phyloP scores from a whole-genome alignment of 1,139 yeast genomes.

The Zygoascus hellenicus region DNA sequence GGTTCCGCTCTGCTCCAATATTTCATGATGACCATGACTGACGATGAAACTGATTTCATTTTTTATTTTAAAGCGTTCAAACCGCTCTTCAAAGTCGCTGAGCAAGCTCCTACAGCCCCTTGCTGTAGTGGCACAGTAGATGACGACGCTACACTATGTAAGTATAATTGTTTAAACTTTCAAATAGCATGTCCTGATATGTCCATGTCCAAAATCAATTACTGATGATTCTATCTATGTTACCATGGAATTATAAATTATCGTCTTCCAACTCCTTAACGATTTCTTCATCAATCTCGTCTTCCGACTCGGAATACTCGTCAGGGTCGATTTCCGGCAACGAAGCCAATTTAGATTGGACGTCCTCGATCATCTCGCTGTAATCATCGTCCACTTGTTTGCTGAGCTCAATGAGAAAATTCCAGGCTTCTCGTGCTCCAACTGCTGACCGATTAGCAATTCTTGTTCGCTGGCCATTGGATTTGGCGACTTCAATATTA shows the following conservation, averaged over 20 bases:
- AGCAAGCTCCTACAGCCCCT: no score
- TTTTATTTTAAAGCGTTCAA: no score
- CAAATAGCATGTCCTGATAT: neutral
- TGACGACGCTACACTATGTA: no score
- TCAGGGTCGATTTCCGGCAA: conserved; percentile 34
- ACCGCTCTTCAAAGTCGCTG: no score
- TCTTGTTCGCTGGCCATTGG: conserved; percentile 14
- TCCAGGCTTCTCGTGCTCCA: conserved; percentile 32
- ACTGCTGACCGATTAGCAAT: conserved; percentile 27
- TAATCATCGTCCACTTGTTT: conserved; percentile 25
- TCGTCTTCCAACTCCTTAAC: conserved; percentile 18
- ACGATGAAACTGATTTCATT: no score
- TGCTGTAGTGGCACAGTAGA: no score
- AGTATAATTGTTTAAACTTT: no score
- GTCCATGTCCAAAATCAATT: neutral
- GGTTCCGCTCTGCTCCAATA: no score
- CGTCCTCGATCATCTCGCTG: conserved; percentile 29
- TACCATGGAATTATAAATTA: neutral
- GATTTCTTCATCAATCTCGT: conserved; percentile 18
- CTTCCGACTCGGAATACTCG: conserved; percentile 26
- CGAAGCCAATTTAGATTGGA: conserved; percentile 29
- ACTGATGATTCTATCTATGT: no score
- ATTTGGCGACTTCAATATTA: conserved; percentile 11
- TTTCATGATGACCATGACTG: neutral
- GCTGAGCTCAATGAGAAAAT: conserved; percentile 23